Conservation (phyloP, 805 yeast species). For the Henningerozyma blattae region DNA sequence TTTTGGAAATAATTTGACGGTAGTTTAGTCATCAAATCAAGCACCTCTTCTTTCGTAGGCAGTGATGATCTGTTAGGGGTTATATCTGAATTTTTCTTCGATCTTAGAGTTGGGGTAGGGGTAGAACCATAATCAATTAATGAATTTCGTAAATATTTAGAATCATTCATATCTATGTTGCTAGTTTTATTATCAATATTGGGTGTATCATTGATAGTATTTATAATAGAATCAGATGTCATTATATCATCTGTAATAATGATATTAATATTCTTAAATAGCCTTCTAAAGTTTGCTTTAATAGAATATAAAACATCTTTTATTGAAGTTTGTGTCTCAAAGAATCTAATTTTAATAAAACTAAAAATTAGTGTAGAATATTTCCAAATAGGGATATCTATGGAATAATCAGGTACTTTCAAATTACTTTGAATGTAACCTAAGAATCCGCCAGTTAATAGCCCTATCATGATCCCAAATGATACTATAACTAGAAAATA, state of each 20-base stretch:
- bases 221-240: neutral
- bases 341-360: too few relatives aligned
- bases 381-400: too few relatives aligned
- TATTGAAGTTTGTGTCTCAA: too few relatives aligned
- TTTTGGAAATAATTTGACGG: constrained; percentile 20
- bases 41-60: constrained; percentile 11
- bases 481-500: too few relatives aligned
- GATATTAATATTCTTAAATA: too few relatives aligned
- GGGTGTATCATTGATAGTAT: neutral
- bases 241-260: neutral
- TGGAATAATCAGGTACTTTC: too few relatives aligned
- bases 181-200: neutral
- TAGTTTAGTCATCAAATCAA: constrained; percentile 13
- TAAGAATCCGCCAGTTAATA: too few relatives aligned
- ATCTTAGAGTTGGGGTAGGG: neutral
- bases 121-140: neutral
- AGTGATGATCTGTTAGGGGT: constrained; percentile 1
- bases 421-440: too few relatives aligned
- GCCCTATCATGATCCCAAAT: too few relatives aligned
- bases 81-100: neutral
- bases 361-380: too few relatives aligned
- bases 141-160: neutral
- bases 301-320: too few relatives aligned
- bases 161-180: neutral
- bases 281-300: too few relatives aligned